Evolutionary conservation across 805 yeast genomes (phyloP), one percentile per base, ranked within the genome.

Genomic region (Yamadazyma kitorensis): DNA sequence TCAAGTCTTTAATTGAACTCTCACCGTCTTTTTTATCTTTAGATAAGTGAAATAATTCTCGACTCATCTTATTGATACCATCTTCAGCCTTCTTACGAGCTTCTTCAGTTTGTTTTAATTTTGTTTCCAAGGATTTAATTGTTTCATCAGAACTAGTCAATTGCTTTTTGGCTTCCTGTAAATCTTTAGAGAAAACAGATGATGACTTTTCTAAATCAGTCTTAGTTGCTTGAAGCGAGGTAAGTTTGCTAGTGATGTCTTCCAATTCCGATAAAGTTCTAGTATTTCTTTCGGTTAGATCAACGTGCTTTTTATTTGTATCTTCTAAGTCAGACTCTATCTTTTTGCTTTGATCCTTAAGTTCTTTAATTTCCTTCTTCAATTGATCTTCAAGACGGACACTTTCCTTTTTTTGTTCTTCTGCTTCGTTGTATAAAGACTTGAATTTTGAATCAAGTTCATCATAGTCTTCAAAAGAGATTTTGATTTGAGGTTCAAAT

Each of bases 21-120:
- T 72, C 78, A 5, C 71, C 48, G 0, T 72, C 71, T 2, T 73
- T 77, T 38, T 80, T 80, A 21, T 77, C 78, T 36, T 75, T 76
- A 0, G 78, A 71, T 27, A 87, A 62, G 30, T 73, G 73, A 55
- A 86, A 75, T 19, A 89, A 62, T 44, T 89, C 98, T 24, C 91
- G 67, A 35, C 82, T 83, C 95, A 89, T 85, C 47, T 87, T 88
- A 52, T 88, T 88, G 33, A 89, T 81, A 4, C 95, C 97, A 39
- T 78, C 81, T 49, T 89, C 96, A 1, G 91, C 84, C 43, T 74
- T 80, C 17, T 68, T 68, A 46, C 78, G 82, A 9, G 70, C 73
- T 6, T 54, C 55, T 27, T 61, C 68, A 6, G 61, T 36, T 2
- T 51, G 39, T 4, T 51, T 51, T 11, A 70, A 45, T 39, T 66